phyloP scores from a whole-genome alignment of 2,329 filamentous ascomycete genomes.

The Harringtonia lauricola region DNA sequence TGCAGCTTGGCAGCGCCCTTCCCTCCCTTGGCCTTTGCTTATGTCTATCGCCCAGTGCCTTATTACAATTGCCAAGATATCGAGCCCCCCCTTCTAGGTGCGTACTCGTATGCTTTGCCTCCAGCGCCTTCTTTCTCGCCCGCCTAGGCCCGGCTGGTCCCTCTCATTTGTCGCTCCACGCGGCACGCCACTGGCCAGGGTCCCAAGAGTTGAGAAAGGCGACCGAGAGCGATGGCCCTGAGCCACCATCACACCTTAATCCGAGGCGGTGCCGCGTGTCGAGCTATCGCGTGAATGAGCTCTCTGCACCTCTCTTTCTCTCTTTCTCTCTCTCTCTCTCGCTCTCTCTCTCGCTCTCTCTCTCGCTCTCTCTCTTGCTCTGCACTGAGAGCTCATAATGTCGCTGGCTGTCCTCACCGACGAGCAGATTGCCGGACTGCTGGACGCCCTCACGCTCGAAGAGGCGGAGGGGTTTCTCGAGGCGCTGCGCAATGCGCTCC shows the following conservation, averaged over 20 bases:
- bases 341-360: not conserved
- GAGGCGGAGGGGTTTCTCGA: conserved; percentile 42
- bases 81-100: no score
- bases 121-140: no score
- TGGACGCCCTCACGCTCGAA: conserved; percentile 39
- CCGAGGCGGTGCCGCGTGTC: no score
- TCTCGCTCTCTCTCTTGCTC: not conserved
- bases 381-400: conserved; percentile 24
- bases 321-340: not conserved
- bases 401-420: conserved; percentile 48
- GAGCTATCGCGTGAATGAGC: no score
- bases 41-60: no score
- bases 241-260: no score
- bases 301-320: no score
- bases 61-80: no score
- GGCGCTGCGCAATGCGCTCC: conserved; percentile 38
- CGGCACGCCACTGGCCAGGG: not conserved
- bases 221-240: not conserved
- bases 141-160: not conserved
- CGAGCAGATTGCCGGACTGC: conserved; percentile 39
- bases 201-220: not conserved
- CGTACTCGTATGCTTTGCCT: no score
- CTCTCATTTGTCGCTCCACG: not conserved
- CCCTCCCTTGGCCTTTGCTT: no score
- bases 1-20: no score